Conservation (phyloP, 306 rosid genomes). For the Mimosa pudica region DNA sequence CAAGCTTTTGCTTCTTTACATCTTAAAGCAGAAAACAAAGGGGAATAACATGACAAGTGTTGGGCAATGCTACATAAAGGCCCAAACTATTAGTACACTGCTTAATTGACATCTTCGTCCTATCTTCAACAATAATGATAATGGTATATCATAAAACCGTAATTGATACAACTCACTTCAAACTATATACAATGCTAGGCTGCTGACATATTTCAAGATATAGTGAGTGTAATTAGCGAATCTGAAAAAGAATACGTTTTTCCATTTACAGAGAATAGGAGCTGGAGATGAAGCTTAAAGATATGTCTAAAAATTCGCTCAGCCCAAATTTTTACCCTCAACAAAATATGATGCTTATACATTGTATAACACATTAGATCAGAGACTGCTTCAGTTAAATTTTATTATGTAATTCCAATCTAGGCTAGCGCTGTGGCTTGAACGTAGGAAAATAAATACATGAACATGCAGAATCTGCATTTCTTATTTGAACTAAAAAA, state of each 20-base stretch:
- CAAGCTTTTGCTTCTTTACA: not conserved
- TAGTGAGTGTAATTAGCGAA: not conserved
- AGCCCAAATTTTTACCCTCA: slow-evolving; percentile 32
- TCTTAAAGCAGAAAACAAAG: not conserved
- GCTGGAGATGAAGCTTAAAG: not conserved
- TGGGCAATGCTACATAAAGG: not conserved
- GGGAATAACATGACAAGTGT: not conserved
- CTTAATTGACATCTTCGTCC: not conserved
- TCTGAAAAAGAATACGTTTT: not conserved
- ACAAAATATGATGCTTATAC: slow-evolving; percentile 44
- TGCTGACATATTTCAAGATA: not conserved
- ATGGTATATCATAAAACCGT: too few relatives aligned
- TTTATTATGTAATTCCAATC: slow-evolving; percentile 58
- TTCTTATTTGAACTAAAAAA: slow-evolving; percentile 33
- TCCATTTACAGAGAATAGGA: not conserved
- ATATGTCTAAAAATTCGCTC: slow-evolving; percentile 20
- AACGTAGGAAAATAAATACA: slow-evolving; percentile 32
- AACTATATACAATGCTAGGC: not conserved
- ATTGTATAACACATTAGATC: slow-evolving; percentile 40
- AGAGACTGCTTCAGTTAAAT: slow-evolving; percentile 26
- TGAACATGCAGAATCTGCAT: slow-evolving; percentile 18
- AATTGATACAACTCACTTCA: not conserved
- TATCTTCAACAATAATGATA: not conserved
- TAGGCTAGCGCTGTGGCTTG: slow-evolving; percentile 33
- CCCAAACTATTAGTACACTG: not conserved